phyloP scores from a whole-genome alignment of 768 basidiomycete genomes.

The Neoboletus magnificus region DNA sequence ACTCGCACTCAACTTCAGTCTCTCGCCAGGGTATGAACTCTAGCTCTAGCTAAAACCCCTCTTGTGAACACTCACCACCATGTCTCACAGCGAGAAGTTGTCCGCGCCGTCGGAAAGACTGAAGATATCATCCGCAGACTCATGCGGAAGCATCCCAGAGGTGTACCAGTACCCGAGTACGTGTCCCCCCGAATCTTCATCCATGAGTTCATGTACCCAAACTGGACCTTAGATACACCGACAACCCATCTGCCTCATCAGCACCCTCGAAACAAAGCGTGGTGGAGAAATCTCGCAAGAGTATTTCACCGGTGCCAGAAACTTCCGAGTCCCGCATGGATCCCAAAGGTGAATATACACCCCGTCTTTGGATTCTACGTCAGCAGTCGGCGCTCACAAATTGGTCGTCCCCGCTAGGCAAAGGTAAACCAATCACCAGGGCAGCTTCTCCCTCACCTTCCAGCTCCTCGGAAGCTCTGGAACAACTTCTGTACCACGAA shows the following conservation, averaged over 20 bases:
- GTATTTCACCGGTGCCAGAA: neutral
- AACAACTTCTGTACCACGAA: conserved; percentile 9
- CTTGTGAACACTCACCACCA: neutral
- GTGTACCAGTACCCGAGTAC: conserved; percentile 19
- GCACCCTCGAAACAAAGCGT: neutral
- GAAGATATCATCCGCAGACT: conserved; percentile 28
- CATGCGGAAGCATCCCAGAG: conserved; percentile 24
- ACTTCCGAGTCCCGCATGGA: neutral
- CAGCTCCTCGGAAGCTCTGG: conserved; percentile 6
- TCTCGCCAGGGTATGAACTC: conserved; percentile 21
- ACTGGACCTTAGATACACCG: neutral
- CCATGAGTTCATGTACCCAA: neutral
- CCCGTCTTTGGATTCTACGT: neutral
- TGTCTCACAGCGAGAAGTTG: conserved; percentile 19
- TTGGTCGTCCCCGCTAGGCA: neutral
- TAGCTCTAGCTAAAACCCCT: neutral
- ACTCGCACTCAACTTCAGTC: conserved; percentile 22
- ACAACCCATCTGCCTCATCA: conserved; percentile 4
- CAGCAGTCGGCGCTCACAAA: neutral
- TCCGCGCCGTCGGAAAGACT: conserved; percentile 27
- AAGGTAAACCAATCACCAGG: conserved; percentile 2
- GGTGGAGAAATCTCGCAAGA: neutral
- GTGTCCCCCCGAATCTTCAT: neutral
- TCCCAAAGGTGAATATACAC: conserved; percentile 6
- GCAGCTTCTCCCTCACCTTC: neutral